These are phyloP conservation scores for Stephanocyclus meneghinianus DNA, from an alignment of 352 stramenopile genomes.

Conservation along the genomic window DNA sequence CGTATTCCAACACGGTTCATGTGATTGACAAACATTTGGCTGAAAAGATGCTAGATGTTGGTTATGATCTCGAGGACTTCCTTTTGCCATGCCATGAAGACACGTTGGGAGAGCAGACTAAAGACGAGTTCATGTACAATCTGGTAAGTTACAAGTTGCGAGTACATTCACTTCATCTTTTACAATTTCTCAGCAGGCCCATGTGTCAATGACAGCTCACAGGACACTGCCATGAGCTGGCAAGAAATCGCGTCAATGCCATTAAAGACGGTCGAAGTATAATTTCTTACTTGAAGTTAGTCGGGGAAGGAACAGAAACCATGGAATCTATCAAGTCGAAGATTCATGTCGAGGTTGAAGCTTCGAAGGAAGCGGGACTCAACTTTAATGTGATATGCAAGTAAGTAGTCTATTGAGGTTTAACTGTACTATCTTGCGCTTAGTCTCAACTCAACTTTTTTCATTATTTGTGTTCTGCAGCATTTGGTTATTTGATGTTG, in stretches of 20 bases:
- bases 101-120: constrained; percentile 22
- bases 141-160: not conserved
- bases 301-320: constrained; percentile 30
- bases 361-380: constrained; percentile 41
- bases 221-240: constrained; percentile 16
- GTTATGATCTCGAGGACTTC: constrained; percentile 16
- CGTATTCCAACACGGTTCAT: constrained; percentile 31
- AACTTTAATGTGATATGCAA: constrained; percentile 49
- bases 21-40: constrained; percentile 35
- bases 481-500: constrained; percentile 49
- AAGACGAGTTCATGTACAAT: constrained; percentile 19
- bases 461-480: not conserved
- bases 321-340: constrained; percentile 50
- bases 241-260: constrained; percentile 34
- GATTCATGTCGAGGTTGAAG: constrained; percentile 41
- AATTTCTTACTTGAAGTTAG: constrained; percentile 19
- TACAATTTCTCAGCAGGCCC: not conserved
- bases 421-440: not conserved
- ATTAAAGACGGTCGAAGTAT: constrained; percentile 46
- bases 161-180: not conserved
- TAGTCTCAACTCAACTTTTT: not conserved
- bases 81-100: constrained; percentile 13
- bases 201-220: not conserved
- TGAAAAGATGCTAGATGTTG: constrained; percentile 25
- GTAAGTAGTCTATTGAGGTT: not conserved